These are phyloP conservation scores for Cladobotryum mycophilum DNA, from an alignment of 2,329 filamentous ascomycete species.

Conservation along the genomic window DNA sequence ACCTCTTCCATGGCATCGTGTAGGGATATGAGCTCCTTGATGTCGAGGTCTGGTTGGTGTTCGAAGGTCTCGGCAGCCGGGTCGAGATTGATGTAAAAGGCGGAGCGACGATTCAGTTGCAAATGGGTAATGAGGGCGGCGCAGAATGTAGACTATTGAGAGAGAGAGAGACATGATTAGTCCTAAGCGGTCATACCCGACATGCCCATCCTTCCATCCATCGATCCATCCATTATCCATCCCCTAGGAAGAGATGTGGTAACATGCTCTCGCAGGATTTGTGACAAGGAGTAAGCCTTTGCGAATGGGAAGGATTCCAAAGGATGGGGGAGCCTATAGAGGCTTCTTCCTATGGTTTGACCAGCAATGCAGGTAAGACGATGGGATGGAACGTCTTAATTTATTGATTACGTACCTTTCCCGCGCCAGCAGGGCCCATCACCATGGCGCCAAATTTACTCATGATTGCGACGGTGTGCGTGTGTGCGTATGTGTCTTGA, in stretches of 20 bases:
- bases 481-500: not conserved
- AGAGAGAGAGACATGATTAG: not conserved
- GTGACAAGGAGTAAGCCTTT: too few relatives aligned
- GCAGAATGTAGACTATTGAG: constrained; percentile 83
- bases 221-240: too few relatives aligned
- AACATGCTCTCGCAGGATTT: too few relatives aligned
- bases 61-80: constrained; percentile 90
- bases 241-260: too few relatives aligned
- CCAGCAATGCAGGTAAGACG: too few relatives aligned
- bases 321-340: too few relatives aligned
- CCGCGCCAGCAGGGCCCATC: constrained; percentile 92
- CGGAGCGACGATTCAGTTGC: constrained; percentile 81
- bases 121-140: constrained; percentile 89
- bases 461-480: constrained; percentile 45
- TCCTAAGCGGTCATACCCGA: not conserved
- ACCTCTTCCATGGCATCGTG: constrained; percentile 97
- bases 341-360: too few relatives aligned
- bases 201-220: too few relatives aligned
- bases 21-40: constrained; percentile 88
- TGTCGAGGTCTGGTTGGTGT: constrained; percentile 88
- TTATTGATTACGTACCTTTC: constrained; percentile 57
- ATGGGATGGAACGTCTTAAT: too few relatives aligned
- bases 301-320: too few relatives aligned
- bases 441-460: constrained; percentile 92
- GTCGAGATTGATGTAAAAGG: constrained; percentile 97